A percentile compares a stretch with the other conserved stretches of the same genome.
Conservation (phyloP, 1,139 yeast species). For the Sugiyamaella japonica region DNA sequence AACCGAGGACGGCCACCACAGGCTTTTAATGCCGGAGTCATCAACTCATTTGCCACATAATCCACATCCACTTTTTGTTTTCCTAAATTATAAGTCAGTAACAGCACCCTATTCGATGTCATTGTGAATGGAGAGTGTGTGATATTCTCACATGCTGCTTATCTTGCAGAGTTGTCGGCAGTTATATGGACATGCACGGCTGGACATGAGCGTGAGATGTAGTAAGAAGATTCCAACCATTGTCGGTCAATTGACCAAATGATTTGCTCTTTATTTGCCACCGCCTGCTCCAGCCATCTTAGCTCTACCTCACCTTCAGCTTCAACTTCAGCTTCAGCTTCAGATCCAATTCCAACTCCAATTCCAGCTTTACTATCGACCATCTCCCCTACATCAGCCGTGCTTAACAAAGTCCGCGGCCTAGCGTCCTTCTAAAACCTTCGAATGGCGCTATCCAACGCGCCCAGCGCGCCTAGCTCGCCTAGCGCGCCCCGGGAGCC, state of each 20-base stretch:
- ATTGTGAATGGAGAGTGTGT: not conserved
- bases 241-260: no score
- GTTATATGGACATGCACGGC: not conserved
- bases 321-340: no score
- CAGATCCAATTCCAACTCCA: no score
- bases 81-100: constrained; percentile 46
- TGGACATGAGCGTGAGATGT: no score
- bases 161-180: not conserved
- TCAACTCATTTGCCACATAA: constrained; percentile 27
- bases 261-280: no score
- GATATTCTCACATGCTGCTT: no score
- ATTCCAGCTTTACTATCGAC: no score
- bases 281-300: no score
- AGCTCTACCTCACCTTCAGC: no score
- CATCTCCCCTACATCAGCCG: no score
- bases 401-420: no score
- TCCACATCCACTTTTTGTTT: constrained; percentile 38
- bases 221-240: no score
- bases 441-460: constrained; percentile 3
- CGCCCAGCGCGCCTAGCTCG: not conserved
- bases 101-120: constrained; percentile 1
- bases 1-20: constrained; percentile 44
- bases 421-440: constrained; percentile 1
- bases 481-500: not conserved
- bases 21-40: constrained; percentile 20